Conservation (phyloP, 2,329 filamentous ascomycete genomes). For the Aspergillus niger region DNA sequence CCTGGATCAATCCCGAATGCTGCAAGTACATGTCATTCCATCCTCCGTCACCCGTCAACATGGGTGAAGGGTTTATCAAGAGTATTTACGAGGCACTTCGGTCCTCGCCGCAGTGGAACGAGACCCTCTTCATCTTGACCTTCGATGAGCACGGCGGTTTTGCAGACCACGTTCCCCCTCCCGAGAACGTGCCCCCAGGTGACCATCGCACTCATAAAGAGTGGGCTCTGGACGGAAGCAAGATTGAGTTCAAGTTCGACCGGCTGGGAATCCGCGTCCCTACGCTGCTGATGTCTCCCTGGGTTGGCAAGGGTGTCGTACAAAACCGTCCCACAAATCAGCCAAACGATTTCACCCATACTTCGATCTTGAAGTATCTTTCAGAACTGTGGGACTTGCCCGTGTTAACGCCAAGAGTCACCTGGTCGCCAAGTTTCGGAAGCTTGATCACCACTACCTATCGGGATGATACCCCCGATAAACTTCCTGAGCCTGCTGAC, state of each 20-base stretch:
- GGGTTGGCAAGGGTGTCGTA: constrained; percentile 46
- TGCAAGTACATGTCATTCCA: constrained; percentile 54
- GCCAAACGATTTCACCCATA: constrained; percentile 48
- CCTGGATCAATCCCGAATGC: constrained; percentile 55
- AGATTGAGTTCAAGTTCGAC: constrained; percentile 44
- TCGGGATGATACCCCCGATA: constrained; percentile 31
- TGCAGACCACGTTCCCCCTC: constrained; percentile 50
- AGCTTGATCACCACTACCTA: constrained; percentile 28
- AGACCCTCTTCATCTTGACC: constrained; percentile 51
- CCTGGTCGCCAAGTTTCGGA: constrained; percentile 43
- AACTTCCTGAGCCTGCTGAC: constrained; percentile 27
- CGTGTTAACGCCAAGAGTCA: constrained; percentile 41
- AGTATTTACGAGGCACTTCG: constrained; percentile 50
- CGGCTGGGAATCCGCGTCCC: constrained; percentile 49
- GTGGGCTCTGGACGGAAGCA: constrained; percentile 36
- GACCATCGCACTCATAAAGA: constrained; percentile 40
- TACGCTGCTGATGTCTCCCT: constrained; percentile 47
- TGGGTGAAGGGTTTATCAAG: constrained; percentile 50
- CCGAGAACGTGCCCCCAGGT: constrained; percentile 41
- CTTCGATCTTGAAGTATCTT: constrained; percentile 47
- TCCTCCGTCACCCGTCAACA: constrained; percentile 47
- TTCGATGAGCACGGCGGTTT: constrained; percentile 54
- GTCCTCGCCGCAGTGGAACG: constrained; percentile 49
- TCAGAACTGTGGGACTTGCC: constrained; percentile 48
- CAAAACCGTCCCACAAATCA: constrained; percentile 43